A percentile compares a stretch with the other conserved stretches of the same genome.
phyloP scores from a whole-genome alignment of 805 yeast genomes.

The Pichia cabralensis region DNA sequence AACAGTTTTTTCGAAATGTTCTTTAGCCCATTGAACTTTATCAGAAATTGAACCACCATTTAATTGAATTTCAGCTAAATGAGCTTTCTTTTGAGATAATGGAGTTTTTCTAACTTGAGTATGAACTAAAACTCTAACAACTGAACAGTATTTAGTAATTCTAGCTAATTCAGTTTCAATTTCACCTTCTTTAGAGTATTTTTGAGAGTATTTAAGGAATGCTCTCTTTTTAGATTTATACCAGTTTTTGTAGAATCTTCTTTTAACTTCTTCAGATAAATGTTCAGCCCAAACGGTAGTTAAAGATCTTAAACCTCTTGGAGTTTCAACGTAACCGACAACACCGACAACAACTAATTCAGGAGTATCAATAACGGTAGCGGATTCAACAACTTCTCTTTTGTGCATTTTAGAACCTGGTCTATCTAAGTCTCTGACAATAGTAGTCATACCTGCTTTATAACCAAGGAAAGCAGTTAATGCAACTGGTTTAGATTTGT shows the following conservation, averaged over 20 bases:
- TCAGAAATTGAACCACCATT: slow-evolving; percentile 98
- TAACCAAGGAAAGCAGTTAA: slow-evolving; percentile 99
- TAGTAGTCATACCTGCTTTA: slow-evolving; percentile 99
- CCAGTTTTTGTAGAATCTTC: slow-evolving; percentile 99
- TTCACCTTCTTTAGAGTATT: slow-evolving; percentile 87
- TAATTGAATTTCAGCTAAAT: slow-evolving; percentile 98
- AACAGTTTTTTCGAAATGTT: slow-evolving; percentile 98
- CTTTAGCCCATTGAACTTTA: slow-evolving; percentile 97
- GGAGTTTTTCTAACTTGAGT: slow-evolving; percentile 99
- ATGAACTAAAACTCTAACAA: slow-evolving; percentile 98
- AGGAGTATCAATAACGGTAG: slow-evolving; percentile 98
- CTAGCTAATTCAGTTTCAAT: slow-evolving; percentile 96
- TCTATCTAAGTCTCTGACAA: slow-evolving; percentile 99
- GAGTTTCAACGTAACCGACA: slow-evolving; percentile 99
- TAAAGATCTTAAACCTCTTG: slow-evolving; percentile 99
- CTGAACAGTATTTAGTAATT: slow-evolving; percentile 96
- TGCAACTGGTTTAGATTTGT: slow-evolving; percentile 94
- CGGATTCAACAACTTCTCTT: slow-evolving; percentile 99
- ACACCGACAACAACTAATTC: slow-evolving; percentile 99
- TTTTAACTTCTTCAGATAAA: slow-evolving; percentile 96
- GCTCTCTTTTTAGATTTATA: slow-evolving; percentile 99
- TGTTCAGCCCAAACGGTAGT: slow-evolving; percentile 99
- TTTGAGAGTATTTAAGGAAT: slow-evolving; percentile 98
- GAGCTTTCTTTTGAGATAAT: slow-evolving; percentile 98
- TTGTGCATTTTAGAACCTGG: slow-evolving; percentile 99